A percentile compares a stretch with the other conserved stretches of the same genome.
phyloP scores from a whole-genome alignment of 2,329 filamentous ascomycete species.

The Stemphylium vesicarium region DNA sequence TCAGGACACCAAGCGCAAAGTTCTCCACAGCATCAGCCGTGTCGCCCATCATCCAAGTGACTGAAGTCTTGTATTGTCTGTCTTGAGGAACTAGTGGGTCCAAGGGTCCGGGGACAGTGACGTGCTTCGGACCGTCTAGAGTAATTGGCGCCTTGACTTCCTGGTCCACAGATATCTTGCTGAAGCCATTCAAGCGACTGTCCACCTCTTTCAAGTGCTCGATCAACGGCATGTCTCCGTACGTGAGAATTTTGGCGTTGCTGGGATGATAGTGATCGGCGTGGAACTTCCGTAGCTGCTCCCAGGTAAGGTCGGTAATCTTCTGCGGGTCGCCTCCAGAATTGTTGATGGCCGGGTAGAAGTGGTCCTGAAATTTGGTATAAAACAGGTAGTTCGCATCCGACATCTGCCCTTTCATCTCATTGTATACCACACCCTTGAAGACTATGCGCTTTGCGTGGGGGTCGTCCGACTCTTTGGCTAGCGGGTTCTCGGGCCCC shows the following conservation, averaged over 20 bases:
- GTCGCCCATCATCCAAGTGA: conserved; percentile 90
- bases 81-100: conserved; percentile 86
- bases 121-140: conserved; percentile 70
- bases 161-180: conserved; percentile 70
- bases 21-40: conserved; percentile 83
- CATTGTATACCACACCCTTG: conserved; percentile 98
- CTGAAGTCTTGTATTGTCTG: conserved; percentile 90
- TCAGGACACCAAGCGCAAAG: conserved; percentile 83
- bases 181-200: conserved; percentile 74
- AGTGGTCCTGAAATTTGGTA: conserved; percentile 91
- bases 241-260: conserved; percentile 95
- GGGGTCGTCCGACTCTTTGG: conserved; percentile 51
- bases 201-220: conserved; percentile 83
- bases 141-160: conserved; percentile 79
- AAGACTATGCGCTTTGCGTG: conserved; percentile 78
- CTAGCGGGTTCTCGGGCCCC: conserved; percentile 82
- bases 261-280: conserved; percentile 95
- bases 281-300: conserved; percentile 87
- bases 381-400: conserved; percentile 97
- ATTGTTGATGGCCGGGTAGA: conserved; percentile 94
- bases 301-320: conserved; percentile 93
- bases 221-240: conserved; percentile 86
- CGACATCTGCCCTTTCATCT: conserved; percentile 99
- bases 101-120: conserved; percentile 79
- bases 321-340: conserved; percentile 95